Conservation (phyloP, 352 stramenopile genomes). For the Pythium guiyangense region DNA sequence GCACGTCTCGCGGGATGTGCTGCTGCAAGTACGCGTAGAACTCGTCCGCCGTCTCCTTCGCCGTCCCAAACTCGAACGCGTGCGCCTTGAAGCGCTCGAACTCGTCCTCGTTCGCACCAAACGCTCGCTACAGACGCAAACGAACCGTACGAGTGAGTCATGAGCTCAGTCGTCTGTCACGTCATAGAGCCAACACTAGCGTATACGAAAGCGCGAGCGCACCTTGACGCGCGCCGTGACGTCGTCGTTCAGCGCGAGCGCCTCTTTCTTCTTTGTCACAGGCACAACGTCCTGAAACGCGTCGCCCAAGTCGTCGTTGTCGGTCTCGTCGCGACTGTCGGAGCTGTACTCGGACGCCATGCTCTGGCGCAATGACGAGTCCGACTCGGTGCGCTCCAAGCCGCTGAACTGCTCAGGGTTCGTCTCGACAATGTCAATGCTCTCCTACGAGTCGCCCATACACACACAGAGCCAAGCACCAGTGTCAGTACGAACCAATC, state of each 20-base stretch:
- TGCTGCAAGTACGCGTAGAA: constrained; percentile 70
- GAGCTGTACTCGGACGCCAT: constrained; percentile 43
- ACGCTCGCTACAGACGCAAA: constrained; percentile 10
- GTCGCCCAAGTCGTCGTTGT: constrained; percentile 40
- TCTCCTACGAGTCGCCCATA: constrained; percentile 24
- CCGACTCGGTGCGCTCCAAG: constrained; percentile 31
- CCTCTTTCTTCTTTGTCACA: constrained; percentile 69
- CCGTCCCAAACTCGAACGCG: constrained; percentile 69
- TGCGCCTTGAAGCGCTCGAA: constrained; percentile 80
- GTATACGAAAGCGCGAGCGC: not conserved
- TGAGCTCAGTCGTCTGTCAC: not conserved
- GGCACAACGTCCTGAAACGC: constrained; percentile 72
- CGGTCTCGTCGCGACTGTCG: constrained; percentile 39
- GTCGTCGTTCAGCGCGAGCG: constrained; percentile 70
- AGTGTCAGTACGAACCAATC: not conserved
- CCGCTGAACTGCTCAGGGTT: constrained; percentile 37
- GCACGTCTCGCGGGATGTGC: constrained; percentile 42
- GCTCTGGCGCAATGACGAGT: constrained; percentile 31
- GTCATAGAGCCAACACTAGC: not conserved
- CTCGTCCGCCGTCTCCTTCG: constrained; percentile 45
- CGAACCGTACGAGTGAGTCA: not conserved
- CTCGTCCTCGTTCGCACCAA: constrained; percentile 48
- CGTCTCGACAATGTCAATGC: constrained; percentile 35
- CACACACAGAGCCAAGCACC: not conserved
- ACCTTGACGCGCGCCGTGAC: constrained; percentile 66